These are phyloP conservation scores for Euphorbia lathyris DNA, from an alignment of 345 rosid species.

Conservation along the genomic window DNA sequence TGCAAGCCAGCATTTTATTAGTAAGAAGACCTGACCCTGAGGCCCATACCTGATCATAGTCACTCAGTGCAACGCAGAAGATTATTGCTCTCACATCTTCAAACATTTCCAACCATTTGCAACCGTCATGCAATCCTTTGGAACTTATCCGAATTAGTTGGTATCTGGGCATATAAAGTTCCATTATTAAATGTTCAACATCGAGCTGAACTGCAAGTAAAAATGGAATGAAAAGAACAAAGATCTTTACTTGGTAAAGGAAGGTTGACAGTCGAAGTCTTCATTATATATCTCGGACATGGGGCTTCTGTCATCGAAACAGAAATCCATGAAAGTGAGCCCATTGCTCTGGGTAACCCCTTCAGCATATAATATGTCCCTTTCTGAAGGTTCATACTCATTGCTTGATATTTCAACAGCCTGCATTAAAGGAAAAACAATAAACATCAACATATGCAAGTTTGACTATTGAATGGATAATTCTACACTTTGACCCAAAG, in stretches of 20 bases:
- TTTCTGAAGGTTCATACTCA: conserved; percentile 58
- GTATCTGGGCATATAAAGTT: conserved; percentile 34
- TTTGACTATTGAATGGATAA: too few species aligned
- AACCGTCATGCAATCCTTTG: conserved; percentile 50
- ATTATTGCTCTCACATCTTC: conserved; percentile 55
- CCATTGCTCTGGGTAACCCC: conserved; percentile 59
- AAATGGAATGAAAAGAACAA: neutral
- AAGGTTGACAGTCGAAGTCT: conserved; percentile 36
- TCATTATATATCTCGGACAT: conserved; percentile 46
- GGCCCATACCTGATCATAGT: conserved; percentile 44
- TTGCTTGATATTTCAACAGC: conserved; percentile 59
- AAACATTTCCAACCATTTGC: conserved; percentile 70
- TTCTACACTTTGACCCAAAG: too few species aligned
- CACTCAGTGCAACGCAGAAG: conserved; percentile 59
- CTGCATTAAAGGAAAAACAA: conserved; percentile 26
- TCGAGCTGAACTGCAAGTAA: neutral
- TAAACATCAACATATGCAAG: too few species aligned
- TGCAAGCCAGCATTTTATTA: conserved; percentile 56
- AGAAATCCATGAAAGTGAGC: conserved; percentile 52
- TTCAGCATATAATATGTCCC: conserved; percentile 54
- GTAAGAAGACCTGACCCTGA: conserved; percentile 20
- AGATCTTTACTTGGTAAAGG: conserved; percentile 36
- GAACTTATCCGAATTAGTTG: conserved; percentile 54
- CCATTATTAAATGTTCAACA: neutral
- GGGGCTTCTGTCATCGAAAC: conserved; percentile 52